Base-by-base conservation (phyloP, 2,329 filamentous ascomycete species). In the Trichoderma cornu-damae region DNA sequence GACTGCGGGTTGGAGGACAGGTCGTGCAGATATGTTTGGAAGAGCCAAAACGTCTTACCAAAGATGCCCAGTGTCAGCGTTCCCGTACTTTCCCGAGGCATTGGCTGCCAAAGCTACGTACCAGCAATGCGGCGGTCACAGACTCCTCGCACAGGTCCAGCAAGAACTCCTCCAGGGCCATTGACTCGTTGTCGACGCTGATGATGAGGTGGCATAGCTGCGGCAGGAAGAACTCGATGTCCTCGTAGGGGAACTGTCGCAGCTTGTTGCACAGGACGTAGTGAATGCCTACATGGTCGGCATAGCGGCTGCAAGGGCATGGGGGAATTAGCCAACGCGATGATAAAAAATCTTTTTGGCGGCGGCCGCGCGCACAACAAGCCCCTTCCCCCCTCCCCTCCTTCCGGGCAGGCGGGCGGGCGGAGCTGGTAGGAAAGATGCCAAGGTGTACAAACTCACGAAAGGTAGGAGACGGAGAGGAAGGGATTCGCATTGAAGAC, bases 401-500 rank as follows among this genome's bases (percentile, higher is more conserved):
- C n/a, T n/a, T n/a, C n/a, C n/a, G n/a, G n/a, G n/a, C n/a, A 8
- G 11, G 26, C 44, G 28, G 20, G 40, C 12, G n/a, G 16, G 24
- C 7, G 18, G 20, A 37, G 51, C 51, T 47, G 11, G 24, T 5
- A 12, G 12, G 22, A 20, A 50, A 57, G 35, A 32, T 38, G 28
- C 24, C 32, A 26, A 34, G 34, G 48, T 35, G 30, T 56, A 30
- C 16, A 43, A n/a, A 79, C 86, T 82, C 79, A 93, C 89, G 89
- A 89, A 69, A 94, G 84, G 75, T 94, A 94, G 64, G 89, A 90
- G 71, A 94, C 89, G 61, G 89, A 88, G 73, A 94, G 85, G 73
- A 91, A 93, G 62, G 90, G 89, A 75, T 93, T 87, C 76, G 89
- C 87, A 79, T 92, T 93, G 81, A 94, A 94, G 79, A 94, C 88